Base-by-base conservation (phyloP, 78 protist genomes). In the Emiliania huxleyi region DNA sequence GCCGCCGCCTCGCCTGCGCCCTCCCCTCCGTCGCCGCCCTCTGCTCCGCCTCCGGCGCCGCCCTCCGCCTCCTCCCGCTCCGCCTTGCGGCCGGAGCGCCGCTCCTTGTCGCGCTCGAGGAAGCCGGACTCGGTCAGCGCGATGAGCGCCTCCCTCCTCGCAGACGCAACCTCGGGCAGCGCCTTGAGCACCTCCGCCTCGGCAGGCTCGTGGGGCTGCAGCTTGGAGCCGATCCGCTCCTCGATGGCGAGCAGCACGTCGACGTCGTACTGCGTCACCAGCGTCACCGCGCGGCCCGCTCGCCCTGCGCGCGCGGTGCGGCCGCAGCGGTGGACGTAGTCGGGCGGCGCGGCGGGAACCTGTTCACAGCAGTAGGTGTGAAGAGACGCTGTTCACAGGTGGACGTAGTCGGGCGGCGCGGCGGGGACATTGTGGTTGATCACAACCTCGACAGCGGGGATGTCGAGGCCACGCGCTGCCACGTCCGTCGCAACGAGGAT, bases 401-500 rank as follows among this genome's bases (percentile, higher is more conserved):
- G 95, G 37, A 94, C 42, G 55, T 90, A 94, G 40, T 91, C 92
- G 35, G 49, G 56, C 12, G 93, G 46, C 33, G 4, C 69, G 33
- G 87, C 83, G 35, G 96, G 96, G 48, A 96, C 62, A 84, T 96
- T 95, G 94, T 87, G 94, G 49, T 96, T 94, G 42, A 96, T 55
- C 5, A 96, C 96, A 4, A 45, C 19, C 38, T 56, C 93, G 18
- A 96, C 95, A 19, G 91, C 43, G 8, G 95, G 95, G 38, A 96
- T 93, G 85, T 96, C 97, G 6, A 96, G 93, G 29, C 97, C 97
- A 0, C 93, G 75, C 38, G 83, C 90, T 12, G 90, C 93, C 35
- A 88, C 75, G 29, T 88, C 92, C 25, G 62, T 81, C 29, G 93
- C 95, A 52, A 94, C 73, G 44, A 94, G 93, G 25, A 92, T 19